A percentile compares a stretch with the other conserved stretches of the same genome.
phyloP scores from a whole-genome alignment of 345 rosid species.

The Combretum micranthum region DNA sequence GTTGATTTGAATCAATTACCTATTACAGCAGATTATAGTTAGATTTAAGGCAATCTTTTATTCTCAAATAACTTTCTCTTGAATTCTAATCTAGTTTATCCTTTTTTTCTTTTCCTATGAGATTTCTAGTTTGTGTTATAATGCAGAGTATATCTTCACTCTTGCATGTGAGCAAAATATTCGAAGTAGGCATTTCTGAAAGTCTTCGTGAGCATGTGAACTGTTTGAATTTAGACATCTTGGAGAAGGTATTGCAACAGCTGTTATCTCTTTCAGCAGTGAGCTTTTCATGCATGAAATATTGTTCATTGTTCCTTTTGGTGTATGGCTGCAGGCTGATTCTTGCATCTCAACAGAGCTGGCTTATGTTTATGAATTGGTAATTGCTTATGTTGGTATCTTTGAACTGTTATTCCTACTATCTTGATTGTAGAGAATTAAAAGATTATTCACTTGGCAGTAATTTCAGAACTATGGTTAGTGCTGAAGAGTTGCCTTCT shows the following conservation, averaged over 20 bases:
- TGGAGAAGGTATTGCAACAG: conserved; percentile 54
- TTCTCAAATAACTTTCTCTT: background rate
- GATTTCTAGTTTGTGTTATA: conserved; percentile 1
- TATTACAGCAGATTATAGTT: too few species aligned
- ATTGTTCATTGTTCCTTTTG: background rate
- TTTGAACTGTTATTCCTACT: background rate
- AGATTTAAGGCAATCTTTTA: background rate
- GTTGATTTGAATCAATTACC: too few species aligned
- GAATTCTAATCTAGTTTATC: background rate
- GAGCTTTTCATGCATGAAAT: conserved; percentile 1
- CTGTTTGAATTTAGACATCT: conserved; percentile 54
- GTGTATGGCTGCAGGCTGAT: conserved; percentile 46
- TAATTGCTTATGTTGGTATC: conserved; percentile 22
- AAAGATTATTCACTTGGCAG: background rate
- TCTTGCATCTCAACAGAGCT: conserved; percentile 71
- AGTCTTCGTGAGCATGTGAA: conserved; percentile 58
- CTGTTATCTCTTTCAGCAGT: conserved; percentile 3
- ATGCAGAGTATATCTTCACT: conserved; percentile 72
- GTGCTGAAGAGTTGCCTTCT: too few species aligned
- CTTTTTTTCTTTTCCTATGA: background rate
- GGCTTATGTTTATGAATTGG: conserved; percentile 85
- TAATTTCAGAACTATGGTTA: too few species aligned
- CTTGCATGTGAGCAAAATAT: conserved; percentile 74
- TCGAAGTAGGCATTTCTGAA: conserved; percentile 79
- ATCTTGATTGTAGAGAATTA: background rate